phyloP scores from a whole-genome alignment of 495 filamentous ascomycete genomes.

The Pseudotulostoma volvatum region DNA sequence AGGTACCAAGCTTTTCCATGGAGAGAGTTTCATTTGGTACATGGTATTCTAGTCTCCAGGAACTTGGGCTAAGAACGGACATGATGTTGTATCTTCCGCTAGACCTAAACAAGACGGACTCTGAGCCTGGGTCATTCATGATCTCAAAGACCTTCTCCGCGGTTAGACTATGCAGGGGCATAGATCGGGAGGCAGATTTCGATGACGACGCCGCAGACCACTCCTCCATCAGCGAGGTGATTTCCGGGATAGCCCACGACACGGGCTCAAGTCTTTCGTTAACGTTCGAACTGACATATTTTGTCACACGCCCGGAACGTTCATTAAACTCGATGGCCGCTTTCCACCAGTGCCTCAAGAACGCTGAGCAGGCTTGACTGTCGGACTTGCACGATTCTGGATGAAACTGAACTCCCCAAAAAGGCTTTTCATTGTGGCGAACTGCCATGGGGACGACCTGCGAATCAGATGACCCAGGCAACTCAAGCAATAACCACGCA shows the following conservation, averaged over 20 bases:
- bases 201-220: slow-evolving; percentile 21
- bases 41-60: slow-evolving; percentile 29
- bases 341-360: slow-evolving; percentile 67
- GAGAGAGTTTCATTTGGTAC: slow-evolving; percentile 11
- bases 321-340: slow-evolving; percentile 24
- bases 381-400: slow-evolving; percentile 83
- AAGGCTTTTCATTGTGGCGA: slow-evolving; percentile 53
- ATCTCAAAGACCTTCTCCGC: slow-evolving; percentile 21
- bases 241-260: slow-evolving; percentile 12
- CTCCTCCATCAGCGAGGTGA: slow-evolving; percentile 20
- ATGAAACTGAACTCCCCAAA: slow-evolving; percentile 89
- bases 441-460: slow-evolving; percentile 58
- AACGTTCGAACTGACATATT: background rate
- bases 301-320: slow-evolving; percentile 12
- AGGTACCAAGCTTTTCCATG: slow-evolving; percentile 10
- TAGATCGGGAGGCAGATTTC: slow-evolving; percentile 13
- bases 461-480: background rate
- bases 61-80: slow-evolving; percentile 23
- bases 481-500: slow-evolving; percentile 21
- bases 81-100: slow-evolving; percentile 26
- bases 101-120: slow-evolving; percentile 27
- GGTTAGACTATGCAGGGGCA: slow-evolving; percentile 9
- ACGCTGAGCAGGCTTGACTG: slow-evolving; percentile 40
- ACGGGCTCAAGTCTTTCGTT: background rate
- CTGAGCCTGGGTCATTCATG: slow-evolving; percentile 21